These are phyloP conservation scores for Pascua guehoae DNA, from an alignment of 1,284 basidiomycete genomes.

Conservation along the genomic window DNA sequence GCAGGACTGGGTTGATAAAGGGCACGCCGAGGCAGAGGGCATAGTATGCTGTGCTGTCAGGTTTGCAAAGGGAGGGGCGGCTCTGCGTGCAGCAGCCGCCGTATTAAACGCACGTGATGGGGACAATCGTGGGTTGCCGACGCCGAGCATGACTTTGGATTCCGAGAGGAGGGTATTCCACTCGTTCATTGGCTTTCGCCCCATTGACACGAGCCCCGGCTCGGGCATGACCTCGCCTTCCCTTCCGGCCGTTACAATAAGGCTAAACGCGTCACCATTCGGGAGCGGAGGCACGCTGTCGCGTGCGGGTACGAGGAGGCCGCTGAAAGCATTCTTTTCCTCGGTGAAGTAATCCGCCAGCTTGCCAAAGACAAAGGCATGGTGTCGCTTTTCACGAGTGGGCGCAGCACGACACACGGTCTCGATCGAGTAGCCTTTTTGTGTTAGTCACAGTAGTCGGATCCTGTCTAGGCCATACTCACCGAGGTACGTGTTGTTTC, in stretches of 20 bases:
- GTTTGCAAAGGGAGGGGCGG: too few species aligned
- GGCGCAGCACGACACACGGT: slow-evolving; percentile 24
- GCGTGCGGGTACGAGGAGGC: not conserved
- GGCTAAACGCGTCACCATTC: not conserved
- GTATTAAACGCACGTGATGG: slow-evolving; percentile 3
- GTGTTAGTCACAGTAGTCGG: not conserved
- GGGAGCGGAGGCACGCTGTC: not conserved
- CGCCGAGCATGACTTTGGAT: slow-evolving; percentile 12
- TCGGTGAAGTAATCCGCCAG: slow-evolving; percentile 30
- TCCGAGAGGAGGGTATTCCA: slow-evolving; percentile 8
- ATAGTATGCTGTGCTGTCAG: slow-evolving; percentile 37
- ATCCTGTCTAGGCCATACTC: too few species aligned
- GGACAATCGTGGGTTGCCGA: slow-evolving; percentile 10
- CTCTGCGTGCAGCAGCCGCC: too few species aligned
- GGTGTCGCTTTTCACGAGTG: slow-evolving; percentile 14
- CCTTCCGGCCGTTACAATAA: not conserved
- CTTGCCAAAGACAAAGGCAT: slow-evolving; percentile 45
- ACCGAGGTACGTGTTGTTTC: not conserved
- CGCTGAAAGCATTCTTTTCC: not conserved
- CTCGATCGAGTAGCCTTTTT: slow-evolving; percentile 46
- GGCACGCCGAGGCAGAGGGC: slow-evolving; percentile 51
- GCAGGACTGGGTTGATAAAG: slow-evolving; percentile 51
- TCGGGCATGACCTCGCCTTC: not conserved
- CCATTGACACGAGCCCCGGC: slow-evolving; percentile 8
- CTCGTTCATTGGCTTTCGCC: slow-evolving; percentile 3